Percentiles rank a stretch among this genome's conserved stretches.
Conservation (phyloP, 805 yeast species). For the Kodamaea hsintzibuensis region DNA sequence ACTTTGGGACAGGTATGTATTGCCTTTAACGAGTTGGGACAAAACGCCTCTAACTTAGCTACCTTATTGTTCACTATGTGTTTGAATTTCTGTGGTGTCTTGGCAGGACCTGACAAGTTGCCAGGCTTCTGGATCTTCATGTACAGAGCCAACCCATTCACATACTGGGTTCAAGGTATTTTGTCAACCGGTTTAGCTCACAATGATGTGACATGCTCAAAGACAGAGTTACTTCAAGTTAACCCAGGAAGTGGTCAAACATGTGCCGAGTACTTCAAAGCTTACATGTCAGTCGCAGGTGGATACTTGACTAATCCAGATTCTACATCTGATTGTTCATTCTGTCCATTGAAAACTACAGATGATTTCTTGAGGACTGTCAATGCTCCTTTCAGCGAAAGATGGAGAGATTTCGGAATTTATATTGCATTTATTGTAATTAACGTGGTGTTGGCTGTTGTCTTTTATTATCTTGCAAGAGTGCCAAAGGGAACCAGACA, state of each 20-base stretch:
- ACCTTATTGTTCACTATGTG: conserved; percentile 59
- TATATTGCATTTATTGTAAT: conserved; percentile 38
- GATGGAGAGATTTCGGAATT: conserved; percentile 70
- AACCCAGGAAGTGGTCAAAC: conserved; percentile 57
- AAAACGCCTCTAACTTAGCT: conserved; percentile 64
- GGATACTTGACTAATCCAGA: conserved; percentile 63
- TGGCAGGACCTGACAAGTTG: conserved; percentile 58
- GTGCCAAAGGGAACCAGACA: conserved; percentile 53
- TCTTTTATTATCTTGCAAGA: conserved; percentile 63
- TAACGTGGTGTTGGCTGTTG: conserved; percentile 32
- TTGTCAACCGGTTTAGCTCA: conserved; percentile 52
- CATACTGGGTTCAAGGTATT: conserved; percentile 65
- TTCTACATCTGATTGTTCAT: conserved; percentile 50
- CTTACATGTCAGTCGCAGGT: conserved; percentile 39
- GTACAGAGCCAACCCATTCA: conserved; percentile 73
- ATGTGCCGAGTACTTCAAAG: conserved; percentile 56
- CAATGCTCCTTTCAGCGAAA: conserved; percentile 45
- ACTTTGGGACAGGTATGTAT: conserved; percentile 60
- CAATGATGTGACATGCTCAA: conserved; percentile 33
- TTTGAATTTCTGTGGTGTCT: conserved; percentile 76
- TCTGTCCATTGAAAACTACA: conserved; percentile 54
- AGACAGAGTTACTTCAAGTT: conserved; percentile 28
- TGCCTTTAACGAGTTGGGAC: conserved; percentile 59
- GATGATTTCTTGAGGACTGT: conserved; percentile 56
- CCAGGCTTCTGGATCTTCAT: conserved; percentile 86